Evolutionary conservation across 345 rosid species (phyloP), one percentile per base, ranked within the genome.

Genomic region (Bruguiera gymnorhiza): DNA sequence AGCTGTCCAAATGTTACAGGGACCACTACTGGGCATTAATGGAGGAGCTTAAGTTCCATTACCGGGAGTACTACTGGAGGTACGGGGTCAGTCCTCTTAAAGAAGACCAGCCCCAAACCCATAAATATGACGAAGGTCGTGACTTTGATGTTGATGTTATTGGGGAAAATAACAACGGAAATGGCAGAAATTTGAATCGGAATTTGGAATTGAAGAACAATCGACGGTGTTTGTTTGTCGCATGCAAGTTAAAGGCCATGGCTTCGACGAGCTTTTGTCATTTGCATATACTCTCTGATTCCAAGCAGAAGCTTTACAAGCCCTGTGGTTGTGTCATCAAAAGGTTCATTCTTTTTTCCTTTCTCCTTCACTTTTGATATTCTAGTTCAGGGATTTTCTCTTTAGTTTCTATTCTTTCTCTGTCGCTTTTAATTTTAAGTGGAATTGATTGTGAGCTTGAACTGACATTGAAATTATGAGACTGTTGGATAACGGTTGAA

Each of bases 11-110:
- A n/a, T n/a, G n/a, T n/a, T n/a, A n/a, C n/a, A n/a, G n/a, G n/a
- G n/a, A n/a, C n/a, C n/a, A n/a, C n/a, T n/a, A n/a, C n/a, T n/a
- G n/a, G n/a, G n/a, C n/a, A n/a, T n/a, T n/a, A n/a, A n/a, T n/a
- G n/a, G n/a, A n/a, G n/a, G n/a, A n/a, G n/a, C n/a, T n/a, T n/a
- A n/a, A n/a, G n/a, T n/a, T n/a, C n/a, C n/a, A n/a, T n/a, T n/a
- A n/a, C n/a, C n/a, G n/a, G n/a, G n/a, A 87, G 66, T 89, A 84
- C 63, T 82, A 79, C 65, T 89, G 96, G 96, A 69, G 54, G 63
- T 78, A 78, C 52, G 92, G 96, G 19, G 75, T 60, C 51, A 87
- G 88, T 56, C 90, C 90, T 15, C 79, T 80, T 69, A 87, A 70
- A 73, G 85, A 75, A 67, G 71, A n/a, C n/a, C n/a, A n/a, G n/a